Evolutionary conservation across 176 grass and related monocot species (phyloP), one percentile per base, ranked within the genome.

Genomic region (Guadua angustifolia): DNA sequence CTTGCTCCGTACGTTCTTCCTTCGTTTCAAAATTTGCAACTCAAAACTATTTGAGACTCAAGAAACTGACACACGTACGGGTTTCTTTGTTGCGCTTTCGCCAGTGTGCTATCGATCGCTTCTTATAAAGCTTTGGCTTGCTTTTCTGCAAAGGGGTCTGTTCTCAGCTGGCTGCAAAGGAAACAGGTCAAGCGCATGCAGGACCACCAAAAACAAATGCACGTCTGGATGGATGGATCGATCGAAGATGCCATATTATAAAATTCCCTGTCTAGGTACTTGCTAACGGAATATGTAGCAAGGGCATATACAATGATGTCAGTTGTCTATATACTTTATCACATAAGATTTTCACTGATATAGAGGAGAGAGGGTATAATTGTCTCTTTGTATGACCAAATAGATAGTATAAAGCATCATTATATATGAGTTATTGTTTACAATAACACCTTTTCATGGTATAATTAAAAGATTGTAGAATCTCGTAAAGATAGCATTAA

Each of bases 131-230:
- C 24, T 60, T 82, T n/a, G 44, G 5, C 5, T 69, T 12, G 35
- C 50, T 25, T 40, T 55, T 52, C 24, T 25, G 9, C 42, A 63
- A 50, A 50, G 26, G 3, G 7, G 36, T 40, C 43, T 51, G 64
- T 51, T 17, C 21, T 67, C 38, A 47, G 36, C 29, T 29, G 29
- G 83, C 63, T 25, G 36, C 82, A 68, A 85, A 69, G 49, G 51
- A 78, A 57, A 45, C 52, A 46, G 19, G 19, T n/a, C 55, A 57
- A 57, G 55, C 55, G 55, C n/a, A 11, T 21, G 39, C 38, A 5
- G 83, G 83, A 78, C 74, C 40, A 82, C 51, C 40, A 2, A 19
- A 60, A 88, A 64, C 73, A 79, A 74, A 62, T 2, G 58, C 9
- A 83, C 53, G 36, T 0, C 39, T 83, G 9, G 42, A 45, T 83